Conservation (phyloP, 345 rosid species). For the Populus alba region DNA sequence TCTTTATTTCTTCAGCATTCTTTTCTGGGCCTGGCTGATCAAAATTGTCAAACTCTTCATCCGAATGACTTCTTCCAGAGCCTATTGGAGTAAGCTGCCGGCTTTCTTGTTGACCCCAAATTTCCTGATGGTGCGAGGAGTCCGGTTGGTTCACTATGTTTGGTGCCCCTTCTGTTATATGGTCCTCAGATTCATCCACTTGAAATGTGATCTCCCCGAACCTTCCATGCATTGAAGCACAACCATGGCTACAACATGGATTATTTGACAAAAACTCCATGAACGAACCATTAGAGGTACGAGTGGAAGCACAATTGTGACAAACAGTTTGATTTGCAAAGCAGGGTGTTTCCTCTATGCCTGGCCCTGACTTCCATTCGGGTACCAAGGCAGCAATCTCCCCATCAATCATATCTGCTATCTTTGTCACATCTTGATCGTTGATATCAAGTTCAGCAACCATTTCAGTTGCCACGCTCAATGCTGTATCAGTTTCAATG, state of each 20-base stretch:
- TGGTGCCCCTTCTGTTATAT: constrained; percentile 27
- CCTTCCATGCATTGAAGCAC: constrained; percentile 78
- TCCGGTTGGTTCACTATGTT: constrained; percentile 25
- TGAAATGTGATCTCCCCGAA: constrained; percentile 74
- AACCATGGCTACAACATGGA: constrained; percentile 51
- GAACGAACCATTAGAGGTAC: constrained; percentile 66
- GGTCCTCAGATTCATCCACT: constrained; percentile 47
- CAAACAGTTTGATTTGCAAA: constrained; percentile 56
- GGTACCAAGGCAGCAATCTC: constrained; percentile 83
- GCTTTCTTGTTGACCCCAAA: constrained; percentile 73
- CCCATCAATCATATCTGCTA: constrained; percentile 84
- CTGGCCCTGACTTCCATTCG: constrained; percentile 69
- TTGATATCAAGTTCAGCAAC: constrained; percentile 84
- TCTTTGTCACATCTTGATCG: constrained; percentile 70
- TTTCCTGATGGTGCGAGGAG: constrained; percentile 41
- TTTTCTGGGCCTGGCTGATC: constrained; percentile 25
- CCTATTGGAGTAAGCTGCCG: constrained; percentile 63
- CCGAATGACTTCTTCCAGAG: constrained; percentile 51
- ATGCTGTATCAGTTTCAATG: constrained; percentile 67
- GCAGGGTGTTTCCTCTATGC: constrained; percentile 57
- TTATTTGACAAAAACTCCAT: constrained; percentile 47
- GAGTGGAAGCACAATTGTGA: constrained; percentile 57
- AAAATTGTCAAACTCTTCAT: constrained; percentile 49
- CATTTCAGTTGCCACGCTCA: constrained; percentile 95
- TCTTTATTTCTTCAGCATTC: constrained; percentile 19